phyloP scores from a whole-genome alignment of 2,329 filamentous ascomycete genomes.

The Colletotrichum caudatum region DNA sequence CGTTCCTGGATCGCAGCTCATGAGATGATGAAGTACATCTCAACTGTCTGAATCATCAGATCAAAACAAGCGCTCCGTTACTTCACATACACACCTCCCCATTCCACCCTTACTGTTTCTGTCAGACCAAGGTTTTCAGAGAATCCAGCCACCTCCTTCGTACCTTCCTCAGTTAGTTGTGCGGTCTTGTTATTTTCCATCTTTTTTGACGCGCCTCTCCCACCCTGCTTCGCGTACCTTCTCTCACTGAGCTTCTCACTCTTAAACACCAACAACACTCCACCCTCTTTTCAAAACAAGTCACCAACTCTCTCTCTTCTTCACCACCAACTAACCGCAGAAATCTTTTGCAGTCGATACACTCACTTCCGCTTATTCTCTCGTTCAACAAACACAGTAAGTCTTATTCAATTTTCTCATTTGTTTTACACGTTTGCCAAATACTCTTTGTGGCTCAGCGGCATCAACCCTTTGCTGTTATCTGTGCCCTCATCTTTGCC shows the following conservation, averaged over 20 bases:
- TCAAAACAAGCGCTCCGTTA: not conserved
- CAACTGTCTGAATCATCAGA: not conserved
- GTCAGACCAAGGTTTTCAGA: not conserved
- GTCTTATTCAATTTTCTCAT: not conserved
- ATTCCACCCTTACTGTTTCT: not conserved
- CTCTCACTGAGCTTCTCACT: constrained; percentile 11
- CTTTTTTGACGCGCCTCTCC: constrained; percentile 25
- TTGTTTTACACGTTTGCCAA: not conserved
- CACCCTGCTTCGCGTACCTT: not conserved
- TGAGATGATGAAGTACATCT: not conserved
- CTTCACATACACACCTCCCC: not conserved
- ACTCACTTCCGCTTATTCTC: constrained; percentile 2
- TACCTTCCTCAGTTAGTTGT: constrained; percentile 15
- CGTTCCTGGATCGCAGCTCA: not conserved
- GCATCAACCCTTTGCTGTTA: not conserved
- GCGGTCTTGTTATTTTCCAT: not conserved
- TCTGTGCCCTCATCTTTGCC: not conserved
- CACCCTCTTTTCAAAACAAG: constrained; percentile 1
- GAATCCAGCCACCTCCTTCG: not conserved
- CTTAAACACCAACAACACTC: not conserved
- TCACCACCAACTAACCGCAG: constrained; percentile 6
- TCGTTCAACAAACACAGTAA: constrained; percentile 20
- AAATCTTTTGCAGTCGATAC: constrained; percentile 16
- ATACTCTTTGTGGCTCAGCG: not conserved
- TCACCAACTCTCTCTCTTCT: not conserved